These are phyloP conservation scores for Oryza longistaminata DNA, from an alignment of 176 grass and related monocot genomes.

Conservation along the genomic window DNA sequence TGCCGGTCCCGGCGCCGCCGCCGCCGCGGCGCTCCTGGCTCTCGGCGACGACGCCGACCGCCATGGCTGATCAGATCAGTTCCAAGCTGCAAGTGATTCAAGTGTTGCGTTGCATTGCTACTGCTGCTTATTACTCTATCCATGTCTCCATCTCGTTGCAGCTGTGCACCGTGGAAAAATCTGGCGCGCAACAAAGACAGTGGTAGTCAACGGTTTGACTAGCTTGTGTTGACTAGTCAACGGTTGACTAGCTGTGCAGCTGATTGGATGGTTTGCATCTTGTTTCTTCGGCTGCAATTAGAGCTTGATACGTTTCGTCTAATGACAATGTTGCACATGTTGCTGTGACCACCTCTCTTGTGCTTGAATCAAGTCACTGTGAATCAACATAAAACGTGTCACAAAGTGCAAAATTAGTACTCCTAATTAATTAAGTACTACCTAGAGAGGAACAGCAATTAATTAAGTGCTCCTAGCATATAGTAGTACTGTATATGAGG, in stretches of 20 bases:
- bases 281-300: not conserved
- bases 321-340: not conserved
- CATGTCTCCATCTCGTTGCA: not conserved
- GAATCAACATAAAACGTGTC: not conserved
- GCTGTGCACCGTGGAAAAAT: not conserved
- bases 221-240: not conserved
- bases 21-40: not conserved
- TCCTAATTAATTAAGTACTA: too few species aligned
- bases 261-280: not conserved
- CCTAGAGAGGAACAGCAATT: too few species aligned
- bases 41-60: constrained; percentile 1
- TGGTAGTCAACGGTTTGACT: constrained; percentile 23
- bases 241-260: not conserved
- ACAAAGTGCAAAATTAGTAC: not conserved
- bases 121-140: not conserved
- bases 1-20: not conserved
- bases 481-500: too few species aligned
- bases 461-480: too few species aligned
- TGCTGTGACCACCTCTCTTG: not conserved
- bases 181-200: not conserved
- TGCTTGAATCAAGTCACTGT: not conserved
- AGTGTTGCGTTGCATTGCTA: not conserved
- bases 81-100: not conserved
- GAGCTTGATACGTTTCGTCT: not conserved
- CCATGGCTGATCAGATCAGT: constrained; percentile 38